phyloP scores from a whole-genome alignment of 768 basidiomycete species.

The Termitomyces sp. region DNA sequence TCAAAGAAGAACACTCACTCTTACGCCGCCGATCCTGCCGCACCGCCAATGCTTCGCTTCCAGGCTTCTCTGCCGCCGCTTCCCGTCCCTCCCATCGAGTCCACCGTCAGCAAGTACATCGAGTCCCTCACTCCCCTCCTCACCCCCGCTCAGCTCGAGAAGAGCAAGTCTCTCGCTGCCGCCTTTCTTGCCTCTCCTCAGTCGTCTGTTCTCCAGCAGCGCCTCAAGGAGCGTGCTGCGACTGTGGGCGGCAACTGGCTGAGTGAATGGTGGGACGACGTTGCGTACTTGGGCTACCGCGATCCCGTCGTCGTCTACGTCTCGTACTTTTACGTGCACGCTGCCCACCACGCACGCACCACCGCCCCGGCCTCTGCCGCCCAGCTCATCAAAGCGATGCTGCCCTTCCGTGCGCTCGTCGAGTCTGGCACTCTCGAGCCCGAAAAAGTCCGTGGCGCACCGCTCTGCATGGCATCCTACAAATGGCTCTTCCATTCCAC shows the following conservation, averaged over 20 bases:
- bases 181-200: slow-evolving; percentile 67
- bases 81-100: slow-evolving; percentile 22
- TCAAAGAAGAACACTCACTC: not conserved
- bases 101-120: slow-evolving; percentile 86
- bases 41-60: not conserved
- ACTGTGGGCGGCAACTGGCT: slow-evolving; percentile 75
- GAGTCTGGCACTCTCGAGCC: slow-evolving; percentile 82
- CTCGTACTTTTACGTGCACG: slow-evolving; percentile 93
- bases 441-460: slow-evolving; percentile 71
- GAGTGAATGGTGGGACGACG: slow-evolving; percentile 98
- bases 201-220: slow-evolving; percentile 65
- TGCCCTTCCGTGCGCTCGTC: slow-evolving; percentile 78
- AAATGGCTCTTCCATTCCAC: slow-evolving; percentile 96
- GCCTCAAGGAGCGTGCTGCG: slow-evolving; percentile 71
- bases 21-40: not conserved
- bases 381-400: slow-evolving; percentile 73
- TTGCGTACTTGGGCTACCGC: slow-evolving; percentile 80
- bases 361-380: slow-evolving; percentile 73
- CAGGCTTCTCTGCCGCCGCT: not conserved
- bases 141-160: slow-evolving; percentile 51
- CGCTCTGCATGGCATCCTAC: slow-evolving; percentile 92
- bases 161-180: slow-evolving; percentile 53
- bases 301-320: slow-evolving; percentile 91
- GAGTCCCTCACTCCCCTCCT: slow-evolving; percentile 78
- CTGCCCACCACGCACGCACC: slow-evolving; percentile 50